These are phyloP conservation scores for Saitozyma sp. DNA, from an alignment of 768 basidiomycete species.

Conservation along the genomic window DNA sequence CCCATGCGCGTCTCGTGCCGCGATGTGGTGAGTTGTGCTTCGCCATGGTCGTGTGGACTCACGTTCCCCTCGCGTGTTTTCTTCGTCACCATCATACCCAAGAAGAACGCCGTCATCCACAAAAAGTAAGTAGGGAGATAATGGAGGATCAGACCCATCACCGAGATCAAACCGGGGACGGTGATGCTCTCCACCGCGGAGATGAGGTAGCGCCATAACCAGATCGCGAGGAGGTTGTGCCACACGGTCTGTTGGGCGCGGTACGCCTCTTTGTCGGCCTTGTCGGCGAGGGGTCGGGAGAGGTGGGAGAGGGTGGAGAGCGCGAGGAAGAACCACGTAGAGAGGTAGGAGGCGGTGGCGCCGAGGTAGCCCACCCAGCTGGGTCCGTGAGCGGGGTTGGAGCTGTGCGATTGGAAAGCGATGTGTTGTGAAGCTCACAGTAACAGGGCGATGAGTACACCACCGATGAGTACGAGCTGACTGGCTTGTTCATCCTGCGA, in stretches of 20 bases:
- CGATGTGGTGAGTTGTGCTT: no score
- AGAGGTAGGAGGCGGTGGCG: constrained; percentile 25
- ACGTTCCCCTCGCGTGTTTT: constrained; percentile 31
- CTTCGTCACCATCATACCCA: constrained; percentile 39
- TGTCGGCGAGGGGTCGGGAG: constrained; percentile 13
- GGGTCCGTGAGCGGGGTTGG: neutral
- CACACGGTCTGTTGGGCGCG: constrained; percentile 31
- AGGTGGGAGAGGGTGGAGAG: constrained; percentile 27
- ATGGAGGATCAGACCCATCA: constrained; percentile 27
- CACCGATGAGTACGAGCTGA: constrained; percentile 12
- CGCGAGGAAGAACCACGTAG: constrained; percentile 30
- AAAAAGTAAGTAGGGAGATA: constrained; percentile 41
- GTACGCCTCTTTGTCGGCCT: constrained; percentile 18
- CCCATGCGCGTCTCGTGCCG: neutral
- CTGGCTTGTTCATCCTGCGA: constrained; percentile 13
- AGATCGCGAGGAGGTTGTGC: constrained; percentile 44
- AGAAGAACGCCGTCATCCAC: constrained; percentile 38
- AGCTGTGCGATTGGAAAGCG: neutral
- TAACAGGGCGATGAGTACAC: constrained; percentile 12
- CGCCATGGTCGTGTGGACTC: constrained; percentile 5
- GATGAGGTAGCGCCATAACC: constrained; percentile 44
- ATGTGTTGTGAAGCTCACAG: constrained; percentile 14
- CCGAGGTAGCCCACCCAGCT: constrained; percentile 43
- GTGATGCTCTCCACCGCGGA: constrained; percentile 29
- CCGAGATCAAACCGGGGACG: constrained; percentile 36